Evolutionary conservation across 2,329 filamentous ascomycete species (phyloP), one percentile per base, ranked within the genome.

Genomic region (Fusarium bactridioides): DNA sequence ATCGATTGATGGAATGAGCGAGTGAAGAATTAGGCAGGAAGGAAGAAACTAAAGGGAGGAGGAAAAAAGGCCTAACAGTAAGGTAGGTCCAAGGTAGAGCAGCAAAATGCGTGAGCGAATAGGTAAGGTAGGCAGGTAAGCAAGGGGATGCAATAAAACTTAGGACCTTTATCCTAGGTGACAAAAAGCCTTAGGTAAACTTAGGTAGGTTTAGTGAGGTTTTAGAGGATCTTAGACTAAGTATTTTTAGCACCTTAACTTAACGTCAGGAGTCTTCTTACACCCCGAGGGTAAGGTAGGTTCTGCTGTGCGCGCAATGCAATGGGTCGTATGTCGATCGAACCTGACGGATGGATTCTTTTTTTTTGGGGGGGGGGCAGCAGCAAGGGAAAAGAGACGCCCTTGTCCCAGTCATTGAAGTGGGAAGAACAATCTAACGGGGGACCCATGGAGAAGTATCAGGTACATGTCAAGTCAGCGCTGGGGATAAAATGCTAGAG

Each of bases 321-420:
- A 50, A 62, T 66, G 57, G 62, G 62, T 67, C 57, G 70, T 72
- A 69, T 72, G 70, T 73, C 69, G 62, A 67, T 69, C 65, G 54
- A 69, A 70, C 48, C 38, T 55, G 37, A 56, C 21, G 23, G 55
- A 64, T 55, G 64, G 61, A 54, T 73, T 63, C 53, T 67, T 70
- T 67, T 72, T 73, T 54, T 50, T n/a, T n/a, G n/a, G n/a, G n/a
- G 29, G 35, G 29, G 31, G 35, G 21, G 31, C 31, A 33, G 29
- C 23, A 57, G 40, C 23, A 33, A 57, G 53, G 45, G 27, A 59
- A 57, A 60, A 43, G 64, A 69, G 54, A 55, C 45, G 59, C 41
- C 47, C 37, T 57, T 61, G 35, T 50, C 55, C 41, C 31, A 33
- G 55, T 58, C 23, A 33, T 43, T 59, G 40, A 41, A 66, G 63